Evolutionary conservation across 2,329 filamentous ascomycete species (phyloP).

Genomic region (Botrytis tulipae): DNA sequence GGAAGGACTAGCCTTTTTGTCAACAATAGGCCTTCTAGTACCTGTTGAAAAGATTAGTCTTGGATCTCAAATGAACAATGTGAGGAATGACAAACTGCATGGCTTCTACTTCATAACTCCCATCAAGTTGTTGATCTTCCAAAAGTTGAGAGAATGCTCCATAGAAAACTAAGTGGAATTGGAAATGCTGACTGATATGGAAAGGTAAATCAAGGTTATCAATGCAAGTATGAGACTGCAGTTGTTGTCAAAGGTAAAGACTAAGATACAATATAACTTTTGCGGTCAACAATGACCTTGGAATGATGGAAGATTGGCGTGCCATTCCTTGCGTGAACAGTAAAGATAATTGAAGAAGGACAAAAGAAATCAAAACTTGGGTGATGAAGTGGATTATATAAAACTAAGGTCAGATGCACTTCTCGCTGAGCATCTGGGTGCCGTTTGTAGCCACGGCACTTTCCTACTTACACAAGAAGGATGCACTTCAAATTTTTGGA

Average conservation of each 20-base stretch:
- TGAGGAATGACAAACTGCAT: background rate
- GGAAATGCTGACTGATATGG: background rate
- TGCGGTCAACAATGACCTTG: rapidly evolving
- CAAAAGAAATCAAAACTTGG: too few species aligned
- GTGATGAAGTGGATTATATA: background rate
- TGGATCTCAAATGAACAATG: background rate
- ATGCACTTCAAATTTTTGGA: background rate
- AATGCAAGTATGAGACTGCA: too few species aligned
- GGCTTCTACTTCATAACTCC: background rate
- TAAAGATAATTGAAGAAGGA: too few species aligned
- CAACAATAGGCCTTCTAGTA: too few species aligned
- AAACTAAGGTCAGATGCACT: background rate
- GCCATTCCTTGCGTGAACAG: background rate
- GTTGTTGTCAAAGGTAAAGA: too few species aligned
- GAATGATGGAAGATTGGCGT: background rate
- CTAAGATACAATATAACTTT: too few species aligned
- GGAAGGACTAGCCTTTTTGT: background rate
- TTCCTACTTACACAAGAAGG: background rate
- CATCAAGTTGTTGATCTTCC: background rate
- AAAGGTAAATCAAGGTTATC: background rate
- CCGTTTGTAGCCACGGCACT: background rate
- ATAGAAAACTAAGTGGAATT: too few species aligned
- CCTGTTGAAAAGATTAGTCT: background rate
- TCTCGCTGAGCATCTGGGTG: background rate
- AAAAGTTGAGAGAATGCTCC: background rate